Evolutionary conservation across 441 rosid species (phyloP), one percentile per base, ranked within the genome.

Genomic region (Euphorbia neoarborescens): DNA sequence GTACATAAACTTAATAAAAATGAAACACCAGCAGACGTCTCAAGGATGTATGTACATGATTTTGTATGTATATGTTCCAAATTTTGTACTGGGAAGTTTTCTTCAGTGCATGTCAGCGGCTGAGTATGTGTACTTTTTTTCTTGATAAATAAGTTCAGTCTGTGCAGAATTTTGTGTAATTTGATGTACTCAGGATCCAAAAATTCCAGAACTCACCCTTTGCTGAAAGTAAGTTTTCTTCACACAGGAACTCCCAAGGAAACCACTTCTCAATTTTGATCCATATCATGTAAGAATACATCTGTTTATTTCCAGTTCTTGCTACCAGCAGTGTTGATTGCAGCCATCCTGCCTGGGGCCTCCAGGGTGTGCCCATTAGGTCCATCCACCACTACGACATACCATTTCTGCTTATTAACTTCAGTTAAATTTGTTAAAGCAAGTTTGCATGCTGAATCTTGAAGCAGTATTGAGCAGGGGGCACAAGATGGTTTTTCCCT

Each of bases 331-430:
- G 91, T 82, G 75, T 83, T 87, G 46, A 88, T 88, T 50, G 87
- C 80, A 0, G 83, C 85, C 94, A 88, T 88, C 85, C 94, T 80
- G 32, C 94, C 91, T 2, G 89, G 88, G 15, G 91, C 89, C 74
- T 78, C 84, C 0, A 80, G 74, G 24, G 85, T 85, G 65, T 83
- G 83, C 0, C 94, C 89, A 9, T 86, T 81, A 17, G 90, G 93
- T 34, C 90, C 90, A 24, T 88, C 93, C 77, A 88, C 84, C 82
- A 86, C 82, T 54, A 87, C 84, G 54, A 88, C 67, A 71, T 87
- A 89, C 91, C 94, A 88, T 64, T 84, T 73, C 68, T 67, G 80
- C 28, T 80, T 75, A 71, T 83, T 84, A 24, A 85, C 78, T 76
- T 58, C 76, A 10, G 94, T 89, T 7, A 87, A 79, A 30, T 76